Evolutionary conservation across 352 stramenopile genomes (phyloP), one percentile per base, ranked within the genome.

Genomic region (Pythium oligandrum): DNA sequence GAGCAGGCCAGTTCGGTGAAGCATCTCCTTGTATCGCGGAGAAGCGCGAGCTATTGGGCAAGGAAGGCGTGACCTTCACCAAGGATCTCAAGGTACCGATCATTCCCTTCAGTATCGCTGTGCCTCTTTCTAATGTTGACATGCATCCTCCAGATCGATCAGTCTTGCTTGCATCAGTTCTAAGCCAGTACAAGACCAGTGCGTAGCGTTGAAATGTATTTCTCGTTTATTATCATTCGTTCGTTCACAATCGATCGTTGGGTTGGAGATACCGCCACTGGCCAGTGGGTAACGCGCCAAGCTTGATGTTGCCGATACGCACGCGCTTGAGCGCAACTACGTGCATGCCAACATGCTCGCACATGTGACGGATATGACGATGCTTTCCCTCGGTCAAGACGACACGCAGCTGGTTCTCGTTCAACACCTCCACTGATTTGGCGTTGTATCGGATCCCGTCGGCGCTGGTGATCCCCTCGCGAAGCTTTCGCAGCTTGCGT

Each of bases 331-430:
- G 79, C 48, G 75, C 75, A n/a, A 92, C 63, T 4, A 98, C 95
- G 36, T 71, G 47, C 55, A 97, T 79, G 33, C 90, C 93, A 0
- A 98, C 69, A 33, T 90, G 77, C 45, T 96, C 85, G 61, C 95
- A 96, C 96, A 98, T 99, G 67, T 83, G 93, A 7, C 96, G 92
- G 68, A 98, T 98, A 71, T 99, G 96, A 56, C 94, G 85, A 67
- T 99, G 96, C 51, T 97, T 87, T 47, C 96, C 96, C 70, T 98
- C 93, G 5, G 83, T 90, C n/a, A 99, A 70, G 38, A 96, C 83
- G 38, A 98, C 83, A 7, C 79, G 66, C 53, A 96, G 63, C 44
- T 93, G 78, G 55, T 94, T 86, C 34, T 74, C 80, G 54, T 93
- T 93, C 17, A 93, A 58, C 33, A 90, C 59, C 46, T 91, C 75